Conservation (phyloP, 2,329 filamentous ascomycete species). For the Scortechinia acanthostroma region DNA sequence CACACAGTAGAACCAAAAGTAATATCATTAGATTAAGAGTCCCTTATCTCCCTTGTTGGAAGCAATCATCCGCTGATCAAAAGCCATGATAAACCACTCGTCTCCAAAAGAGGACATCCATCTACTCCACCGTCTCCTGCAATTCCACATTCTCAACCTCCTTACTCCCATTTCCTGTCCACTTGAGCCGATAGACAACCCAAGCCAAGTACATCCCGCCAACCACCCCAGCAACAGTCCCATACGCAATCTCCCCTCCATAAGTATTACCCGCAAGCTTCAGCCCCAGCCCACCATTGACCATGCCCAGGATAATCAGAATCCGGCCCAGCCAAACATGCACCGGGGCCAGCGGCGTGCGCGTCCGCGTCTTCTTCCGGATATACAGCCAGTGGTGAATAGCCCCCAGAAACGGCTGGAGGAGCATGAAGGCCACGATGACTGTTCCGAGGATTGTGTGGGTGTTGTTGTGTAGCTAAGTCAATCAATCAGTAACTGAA, state of each 20-base stretch:
- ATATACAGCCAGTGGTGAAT: constrained; percentile 34
- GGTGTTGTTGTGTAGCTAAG: constrained; percentile 18
- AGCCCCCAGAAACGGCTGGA: constrained; percentile 31
- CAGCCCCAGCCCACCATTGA: constrained; percentile 34
- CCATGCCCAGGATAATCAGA: constrained; percentile 28
- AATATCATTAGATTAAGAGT: too few species aligned
- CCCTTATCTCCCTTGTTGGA: too few species aligned
- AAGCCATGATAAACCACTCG: too few species aligned
- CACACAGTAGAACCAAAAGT: too few species aligned
- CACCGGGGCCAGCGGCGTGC: constrained; percentile 29
- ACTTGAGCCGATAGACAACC: too few species aligned
- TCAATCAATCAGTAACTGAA: too few species aligned
- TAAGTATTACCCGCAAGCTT: constrained; percentile 19
- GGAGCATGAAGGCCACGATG: constrained; percentile 23
- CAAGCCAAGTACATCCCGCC: constrained; percentile 25
- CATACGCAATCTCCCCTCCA: constrained; percentile 22
- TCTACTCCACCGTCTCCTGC: too few species aligned
- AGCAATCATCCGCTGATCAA: too few species aligned
- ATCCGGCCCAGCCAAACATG: constrained; percentile 34
- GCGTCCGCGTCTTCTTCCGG: constrained; percentile 19
- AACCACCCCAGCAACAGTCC: constrained; percentile 24
- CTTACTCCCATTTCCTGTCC: too few species aligned
- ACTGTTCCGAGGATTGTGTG: constrained; percentile 38
- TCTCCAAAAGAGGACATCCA: too few species aligned
- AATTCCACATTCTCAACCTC: too few species aligned